Evolutionary conservation across 352 stramenopile genomes (phyloP).

Genomic region (Globisporangium camurandrum): DNA sequence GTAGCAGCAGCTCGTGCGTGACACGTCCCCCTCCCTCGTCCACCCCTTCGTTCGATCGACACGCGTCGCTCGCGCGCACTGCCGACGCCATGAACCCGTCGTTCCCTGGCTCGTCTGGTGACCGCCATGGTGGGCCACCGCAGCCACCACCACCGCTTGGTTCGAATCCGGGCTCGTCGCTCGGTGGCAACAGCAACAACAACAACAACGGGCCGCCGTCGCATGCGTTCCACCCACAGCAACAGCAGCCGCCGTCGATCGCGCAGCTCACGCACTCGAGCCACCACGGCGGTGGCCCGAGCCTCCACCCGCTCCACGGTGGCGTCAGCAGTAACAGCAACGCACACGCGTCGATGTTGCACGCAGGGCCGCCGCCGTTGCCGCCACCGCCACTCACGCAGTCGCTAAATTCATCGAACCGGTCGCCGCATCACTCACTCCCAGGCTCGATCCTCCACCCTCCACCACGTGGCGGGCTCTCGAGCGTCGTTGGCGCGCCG

Average conservation of each 20-base stretch:
- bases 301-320: slow-evolving; percentile 67
- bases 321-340: too few relatives aligned
- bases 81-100: slow-evolving; percentile 57
- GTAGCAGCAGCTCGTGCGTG: too few relatives aligned
- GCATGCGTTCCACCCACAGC: slow-evolving; percentile 53
- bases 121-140: slow-evolving; percentile 45
- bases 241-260: slow-evolving; percentile 53
- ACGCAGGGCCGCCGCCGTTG: slow-evolving; percentile 46
- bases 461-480: slow-evolving; percentile 38
- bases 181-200: slow-evolving; percentile 39
- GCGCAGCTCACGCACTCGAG: slow-evolving; percentile 45
- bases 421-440: slow-evolving; percentile 61
- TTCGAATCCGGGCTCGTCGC: slow-evolving; percentile 16
- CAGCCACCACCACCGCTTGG: slow-evolving; percentile 25
- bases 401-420: slow-evolving; percentile 36
- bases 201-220: slow-evolving; percentile 21
- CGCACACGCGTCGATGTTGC: slow-evolving; percentile 38
- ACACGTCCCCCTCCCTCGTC: too few relatives aligned
- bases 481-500: slow-evolving; percentile 21
- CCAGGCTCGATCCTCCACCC: slow-evolving; percentile 62
- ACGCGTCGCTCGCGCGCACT: too few relatives aligned
- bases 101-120: slow-evolving; percentile 60
- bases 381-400: slow-evolving; percentile 54
- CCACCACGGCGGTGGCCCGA: slow-evolving; percentile 29
- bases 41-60: too few relatives aligned